Evolutionary conservation across 768 basidiomycete species (phyloP), one percentile per base, ranked within the genome.

Genomic region (Chalciporus sphaerocephalus): DNA sequence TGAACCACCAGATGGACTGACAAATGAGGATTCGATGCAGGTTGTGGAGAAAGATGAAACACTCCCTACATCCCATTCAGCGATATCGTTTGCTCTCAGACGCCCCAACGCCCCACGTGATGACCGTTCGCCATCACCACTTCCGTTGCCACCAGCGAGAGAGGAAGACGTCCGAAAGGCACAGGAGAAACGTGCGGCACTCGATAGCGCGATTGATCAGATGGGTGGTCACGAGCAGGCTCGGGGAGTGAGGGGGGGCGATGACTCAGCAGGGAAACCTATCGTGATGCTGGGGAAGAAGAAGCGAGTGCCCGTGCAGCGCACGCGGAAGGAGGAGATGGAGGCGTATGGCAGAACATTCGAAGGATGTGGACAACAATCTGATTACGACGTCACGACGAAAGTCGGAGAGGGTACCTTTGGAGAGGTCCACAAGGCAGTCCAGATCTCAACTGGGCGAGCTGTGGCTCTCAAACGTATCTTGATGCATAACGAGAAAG

Each of bases 331-430:
- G 50, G 78, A 86, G 46, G 90, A 92, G 54, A 64, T 74, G 51
- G 70, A 73, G 36, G 81, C 79, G 0, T 92, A 88, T 60, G 83
- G 85, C 25, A 74, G 78, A 44, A 65, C 64, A 13, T 88, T 92
- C 56, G 67, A 70, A 28, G 84, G 91, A 5, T 84, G 85, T 64
- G 86, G 87, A 8, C 60, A 71, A 44, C 78, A 93, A 51, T 68
- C 68, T 13, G 88, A 89, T 52, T 97, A 96, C 62, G 80, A 84
- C 44, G 73, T 83, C 12, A 84, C 85, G 33, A 85, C 83, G 3
- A 96, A 97, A 67, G 70, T 98, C 13, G 95, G 95, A 28, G 95
- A 97, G 65, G 95, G 95, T 4, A 98, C 95, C 21, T 98, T 98
- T 65, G 95, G 94, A 87, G 92, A 94, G 64, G 92, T 96, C 2